Percentiles rank a stretch among this genome's conserved stretches.
phyloP scores from a whole-genome alignment of 2,329 filamentous ascomycete genomes.

The Dactylellina parvicollis region DNA sequence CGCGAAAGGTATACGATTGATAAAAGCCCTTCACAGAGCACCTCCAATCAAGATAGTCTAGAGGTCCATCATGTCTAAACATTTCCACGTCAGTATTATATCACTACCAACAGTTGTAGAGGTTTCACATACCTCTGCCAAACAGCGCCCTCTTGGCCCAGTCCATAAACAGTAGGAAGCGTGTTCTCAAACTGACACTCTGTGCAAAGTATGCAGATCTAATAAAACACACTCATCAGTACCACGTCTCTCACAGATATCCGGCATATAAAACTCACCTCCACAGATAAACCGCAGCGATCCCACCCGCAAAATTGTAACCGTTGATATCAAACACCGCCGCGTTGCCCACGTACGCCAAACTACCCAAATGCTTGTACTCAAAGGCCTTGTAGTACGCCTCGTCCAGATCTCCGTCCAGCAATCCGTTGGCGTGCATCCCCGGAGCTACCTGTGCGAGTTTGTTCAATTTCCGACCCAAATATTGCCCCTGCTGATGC shows the following conservation, averaged over 20 bases:
- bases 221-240: background rate
- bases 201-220: slow-evolving; percentile 85
- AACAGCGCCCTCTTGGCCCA: slow-evolving; percentile 98
- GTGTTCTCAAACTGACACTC: slow-evolving; percentile 90
- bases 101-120: background rate
- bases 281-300: slow-evolving; percentile 96
- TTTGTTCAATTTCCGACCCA: slow-evolving; percentile 93
- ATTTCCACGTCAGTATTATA: background rate
- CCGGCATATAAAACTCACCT: slow-evolving; percentile 68
- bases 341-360: slow-evolving; percentile 96
- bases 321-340: slow-evolving; percentile 82
- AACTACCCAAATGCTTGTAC: slow-evolving; percentile 87
- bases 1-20: background rate
- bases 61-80: slow-evolving; percentile 52
- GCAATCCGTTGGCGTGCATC: slow-evolving; percentile 79
- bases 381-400: slow-evolving; percentile 94
- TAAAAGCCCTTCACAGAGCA: background rate
- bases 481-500: slow-evolving; percentile 93
- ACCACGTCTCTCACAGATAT: background rate
- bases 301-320: slow-evolving; percentile 79
- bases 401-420: slow-evolving; percentile 89
- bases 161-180: slow-evolving; percentile 92
- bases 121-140: slow-evolving; percentile 80
- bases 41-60: too few relatives aligned
- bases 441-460: slow-evolving; percentile 80